Evolutionary conservation across 208 protist genomes (phyloP).

Genomic region (Trypanosoma mega): DNA sequence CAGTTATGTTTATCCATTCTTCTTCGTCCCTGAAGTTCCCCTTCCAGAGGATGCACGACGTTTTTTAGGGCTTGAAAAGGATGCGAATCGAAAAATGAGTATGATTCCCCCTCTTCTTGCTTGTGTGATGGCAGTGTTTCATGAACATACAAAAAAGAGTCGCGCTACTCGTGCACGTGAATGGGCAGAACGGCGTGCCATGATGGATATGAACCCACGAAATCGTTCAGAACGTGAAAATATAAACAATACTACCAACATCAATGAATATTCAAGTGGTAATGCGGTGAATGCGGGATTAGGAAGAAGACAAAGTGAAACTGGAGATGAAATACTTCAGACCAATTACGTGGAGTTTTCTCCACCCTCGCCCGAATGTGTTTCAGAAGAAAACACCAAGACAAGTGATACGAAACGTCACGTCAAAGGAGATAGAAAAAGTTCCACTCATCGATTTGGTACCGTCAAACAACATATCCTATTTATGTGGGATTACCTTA

Average conservation of each 20-base stretch:
- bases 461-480: constrained; percentile 2
- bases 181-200: neutral
- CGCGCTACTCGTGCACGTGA: neutral
- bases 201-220: neutral
- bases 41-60: neutral
- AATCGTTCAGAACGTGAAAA: neutral
- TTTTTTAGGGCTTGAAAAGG: constrained; percentile 18
- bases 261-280: too few relatives aligned
- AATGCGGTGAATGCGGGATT: too few relatives aligned
- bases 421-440: neutral
- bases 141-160: constrained; percentile 8
- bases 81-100: neutral
- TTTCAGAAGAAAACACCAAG: too few relatives aligned
- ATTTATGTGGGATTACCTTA: constrained; percentile 13
- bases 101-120: constrained; percentile 6
- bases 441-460: neutral
- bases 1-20: constrained; percentile 21
- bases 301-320: too few relatives aligned
- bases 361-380: too few relatives aligned
- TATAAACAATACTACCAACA: too few relatives aligned
- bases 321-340: too few relatives aligned
- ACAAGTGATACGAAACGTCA: neutral
- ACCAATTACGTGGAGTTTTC: too few relatives aligned
- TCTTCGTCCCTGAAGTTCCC: constrained; percentile 16
- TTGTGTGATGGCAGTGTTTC: constrained; percentile 11